Base-by-base conservation (phyloP, 768 basidiomycete genomes). In the Lentinula raphanica region DNA sequence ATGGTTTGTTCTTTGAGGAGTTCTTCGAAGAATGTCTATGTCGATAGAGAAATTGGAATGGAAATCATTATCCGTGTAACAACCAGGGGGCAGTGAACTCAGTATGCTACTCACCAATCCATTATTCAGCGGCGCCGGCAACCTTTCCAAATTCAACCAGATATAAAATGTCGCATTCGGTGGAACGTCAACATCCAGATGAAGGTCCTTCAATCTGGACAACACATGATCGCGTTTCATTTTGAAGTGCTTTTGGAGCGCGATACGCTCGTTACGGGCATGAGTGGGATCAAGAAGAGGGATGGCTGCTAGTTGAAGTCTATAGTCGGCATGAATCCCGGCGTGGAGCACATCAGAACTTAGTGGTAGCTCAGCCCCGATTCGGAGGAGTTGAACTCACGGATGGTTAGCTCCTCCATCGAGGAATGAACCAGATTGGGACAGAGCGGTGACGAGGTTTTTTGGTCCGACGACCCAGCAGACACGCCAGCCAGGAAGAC, bases 401-500 rank as follows among this genome's bases (percentile, higher is more conserved):
- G 92, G 91, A 69, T 95, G 94, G 66, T 92, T 94, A 3, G 92
- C 92, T 58, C 95, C 95, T 17, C 95, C 95, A 65, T 98, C 95
- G 57, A 98, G 75, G 84, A 94, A 97, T 73, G 45, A 60, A 75
- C 88, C 91, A 23, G 90, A 89, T 67, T 98, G 95, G n/a, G 90
- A 92, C 40, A 98, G 82, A 1, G 94, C 94, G 7, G 87, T 86
- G 63, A 97, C 79, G 45, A 97, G 69, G 68, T 91, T 89, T 73
- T 89, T 93, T 15, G 94, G 95, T 0, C 93, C 94, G 21, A 96
- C 68, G 31, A 97, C 93, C 94, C 90, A 93, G 74, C 92, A 95
- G 39, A 94, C 77, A 62, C 95, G 83, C 93, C 93, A 98, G 35
- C 95, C 95, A 8, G 94, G 94, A 56, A 95, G 85, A 65, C 94